These are phyloP conservation scores for Carex cristatella DNA, from an alignment of 176 grass and related monocot species.

Conservation along the genomic window DNA sequence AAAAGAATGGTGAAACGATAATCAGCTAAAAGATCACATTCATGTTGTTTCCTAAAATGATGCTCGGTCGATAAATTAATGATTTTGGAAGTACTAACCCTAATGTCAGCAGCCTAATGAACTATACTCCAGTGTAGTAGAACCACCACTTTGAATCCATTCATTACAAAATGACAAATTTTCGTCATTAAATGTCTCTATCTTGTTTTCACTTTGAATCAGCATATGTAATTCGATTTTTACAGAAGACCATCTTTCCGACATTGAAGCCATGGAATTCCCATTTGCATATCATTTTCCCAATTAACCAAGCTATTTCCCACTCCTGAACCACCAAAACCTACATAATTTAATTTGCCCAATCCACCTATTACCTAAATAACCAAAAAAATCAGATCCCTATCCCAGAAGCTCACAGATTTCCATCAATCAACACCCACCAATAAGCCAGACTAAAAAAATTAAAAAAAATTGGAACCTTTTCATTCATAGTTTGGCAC, in stretches of 20 bases:
- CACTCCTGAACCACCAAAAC: not conserved
- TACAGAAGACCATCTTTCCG: not conserved
- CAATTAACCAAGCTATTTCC: not conserved
- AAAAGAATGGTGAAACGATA: not conserved
- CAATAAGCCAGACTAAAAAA: not conserved
- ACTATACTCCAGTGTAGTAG: too few species aligned
- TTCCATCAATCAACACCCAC: not conserved
- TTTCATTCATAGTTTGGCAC: slow-evolving; percentile 96
- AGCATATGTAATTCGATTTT: not conserved
- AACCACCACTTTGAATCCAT: not conserved
- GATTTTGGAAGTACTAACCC: too few species aligned
- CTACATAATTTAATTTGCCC: not conserved
- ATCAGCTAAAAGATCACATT: not conserved
- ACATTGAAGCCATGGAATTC: not conserved
- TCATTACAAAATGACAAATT: not conserved
- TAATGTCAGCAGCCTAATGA: too few species aligned
- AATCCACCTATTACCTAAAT: slow-evolving; percentile 4
- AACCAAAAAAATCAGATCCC: not conserved
- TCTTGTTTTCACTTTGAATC: not conserved
- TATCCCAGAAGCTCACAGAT: not conserved
- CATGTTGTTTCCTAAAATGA: not conserved
- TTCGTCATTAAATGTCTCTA: not conserved
- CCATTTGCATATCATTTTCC: slow-evolving; percentile 5
- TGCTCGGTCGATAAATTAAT: not conserved
- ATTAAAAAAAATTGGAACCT: slow-evolving; percentile 31